phyloP scores from a whole-genome alignment of 1,284 basidiomycete species.

The Clitocybe nebularis region DNA sequence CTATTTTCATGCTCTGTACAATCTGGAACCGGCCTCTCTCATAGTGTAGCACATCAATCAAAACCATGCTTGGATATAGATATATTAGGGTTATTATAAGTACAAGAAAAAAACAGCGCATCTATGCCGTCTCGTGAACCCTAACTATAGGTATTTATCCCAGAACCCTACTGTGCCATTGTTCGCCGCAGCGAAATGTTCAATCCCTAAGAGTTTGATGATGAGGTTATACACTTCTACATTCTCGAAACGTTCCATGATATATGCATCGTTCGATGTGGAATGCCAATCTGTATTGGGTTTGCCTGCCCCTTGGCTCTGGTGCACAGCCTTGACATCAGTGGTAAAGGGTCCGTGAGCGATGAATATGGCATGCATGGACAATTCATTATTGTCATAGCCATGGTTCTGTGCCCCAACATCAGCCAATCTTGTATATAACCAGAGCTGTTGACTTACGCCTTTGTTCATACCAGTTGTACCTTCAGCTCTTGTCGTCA shows the following conservation, averaged over 20 bases:
- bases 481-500: constrained; percentile 60
- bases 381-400: constrained; percentile 71
- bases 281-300: constrained; percentile 62
- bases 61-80: too few species aligned
- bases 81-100: too few species aligned
- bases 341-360: constrained; percentile 83
- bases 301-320: constrained; percentile 20
- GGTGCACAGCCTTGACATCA: constrained; percentile 54
- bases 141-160: constrained; percentile 63
- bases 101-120: constrained; percentile 4
- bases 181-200: constrained; percentile 51
- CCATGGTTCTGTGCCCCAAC: constrained; percentile 79
- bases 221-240: constrained; percentile 84
- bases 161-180: constrained; percentile 82
- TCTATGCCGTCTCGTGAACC: background rate
- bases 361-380: constrained; percentile 90
- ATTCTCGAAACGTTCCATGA: constrained; percentile 80
- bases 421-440: too few species aligned
- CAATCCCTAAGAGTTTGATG: constrained; percentile 69
- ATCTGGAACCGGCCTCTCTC: constrained; percentile 7
- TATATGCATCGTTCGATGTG: constrained; percentile 56
- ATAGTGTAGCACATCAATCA: too few species aligned
- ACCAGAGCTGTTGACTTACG: constrained; percentile 44
- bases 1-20: constrained; percentile 9
- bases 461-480: constrained; percentile 69